Base-by-base conservation (phyloP, 2,329 filamentous ascomycete genomes). In the Trichoderma brevicompactum region DNA sequence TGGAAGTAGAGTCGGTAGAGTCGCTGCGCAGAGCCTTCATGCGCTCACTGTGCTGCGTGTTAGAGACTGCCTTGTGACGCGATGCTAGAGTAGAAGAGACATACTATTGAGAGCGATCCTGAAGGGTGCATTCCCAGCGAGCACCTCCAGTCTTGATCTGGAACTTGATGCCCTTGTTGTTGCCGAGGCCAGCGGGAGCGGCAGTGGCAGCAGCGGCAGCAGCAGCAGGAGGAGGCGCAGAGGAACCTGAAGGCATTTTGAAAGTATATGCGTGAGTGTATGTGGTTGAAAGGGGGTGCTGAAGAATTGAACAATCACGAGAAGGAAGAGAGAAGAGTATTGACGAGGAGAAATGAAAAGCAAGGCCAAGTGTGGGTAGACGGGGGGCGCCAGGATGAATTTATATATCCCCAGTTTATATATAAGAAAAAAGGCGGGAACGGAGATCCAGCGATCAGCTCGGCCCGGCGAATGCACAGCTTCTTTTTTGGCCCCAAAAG, bases 61-160 rank as follows among this genome's bases (percentile, higher is more conserved):
- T 55, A 68, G 71, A 68, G 15, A 48, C 36, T 60, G 4, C 15
- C 7, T 4, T 32, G 17, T 34, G 32, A 32, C 15, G 17, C 7
- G 5, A 38, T 4, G 43, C 17, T 7, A 13, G 36, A 38, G 36
- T 10, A 38, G 7, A 38, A 38, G 0, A 19, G 40, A 75, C 80
- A 67, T 78, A 83, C 81, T 82, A 81, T 12, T 73, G 63, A 67
- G 71, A 65, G 64, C 81, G 79, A 72, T 83, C 80, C 67, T 81
- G 77, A 5, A 83, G 72, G 19, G 77, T 78, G 73, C 80, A 82
- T 46, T 72, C 60, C 71, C 76, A 79, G 53, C 72, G 74, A 54
- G 74, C 68, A 70, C 76, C 74, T 66, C 80, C 80, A 46, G 81
- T 75, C 74, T 77, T 79, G 74, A 83, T 78, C 53, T 79, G 72